Percentiles rank a stretch among this genome's conserved stretches.
These are phyloP conservation scores for Dendrobium officinale DNA, from an alignment of 106 monocot genomes.

Conservation along the genomic window DNA sequence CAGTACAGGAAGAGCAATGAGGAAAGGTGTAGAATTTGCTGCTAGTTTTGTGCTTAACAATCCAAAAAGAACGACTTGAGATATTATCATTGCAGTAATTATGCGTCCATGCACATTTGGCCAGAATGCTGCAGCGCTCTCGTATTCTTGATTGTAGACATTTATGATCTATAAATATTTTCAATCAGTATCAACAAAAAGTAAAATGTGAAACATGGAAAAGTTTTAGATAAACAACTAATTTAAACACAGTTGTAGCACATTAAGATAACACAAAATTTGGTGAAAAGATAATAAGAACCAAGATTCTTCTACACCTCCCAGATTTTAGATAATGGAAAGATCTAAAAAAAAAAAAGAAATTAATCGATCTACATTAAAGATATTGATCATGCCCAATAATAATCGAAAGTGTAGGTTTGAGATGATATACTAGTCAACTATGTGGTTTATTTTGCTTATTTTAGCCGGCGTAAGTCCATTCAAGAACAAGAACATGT, in stretches of 20 bases:
- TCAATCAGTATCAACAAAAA: not conserved
- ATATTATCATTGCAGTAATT: constrained; percentile 45
- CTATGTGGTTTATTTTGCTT: not conserved
- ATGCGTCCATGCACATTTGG: constrained; percentile 67
- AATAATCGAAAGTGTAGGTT: not conserved
- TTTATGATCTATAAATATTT: constrained; percentile 47
- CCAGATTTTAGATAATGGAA: no score
- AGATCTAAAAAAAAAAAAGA: no score
- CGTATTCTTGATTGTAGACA: constrained; percentile 83
- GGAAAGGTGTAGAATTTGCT: constrained; percentile 52
- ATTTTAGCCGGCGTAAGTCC: not conserved
- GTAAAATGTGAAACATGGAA: not conserved
- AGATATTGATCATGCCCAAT: no score
- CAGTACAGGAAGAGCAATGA: constrained; percentile 58
- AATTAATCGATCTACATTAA: no score
- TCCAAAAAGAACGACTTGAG: constrained; percentile 60
- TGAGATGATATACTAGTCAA: not conserved
- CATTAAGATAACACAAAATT: not conserved
- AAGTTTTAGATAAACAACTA: not conserved
- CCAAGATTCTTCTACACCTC: no score
- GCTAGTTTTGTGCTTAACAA: constrained; percentile 59
- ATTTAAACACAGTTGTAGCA: not conserved
- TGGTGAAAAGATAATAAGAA: no score
- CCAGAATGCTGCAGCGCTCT: constrained; percentile 73
- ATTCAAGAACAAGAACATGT: not conserved